Base-by-base conservation (phyloP, 345 rosid genomes). In the Syzygium aromaticum region DNA sequence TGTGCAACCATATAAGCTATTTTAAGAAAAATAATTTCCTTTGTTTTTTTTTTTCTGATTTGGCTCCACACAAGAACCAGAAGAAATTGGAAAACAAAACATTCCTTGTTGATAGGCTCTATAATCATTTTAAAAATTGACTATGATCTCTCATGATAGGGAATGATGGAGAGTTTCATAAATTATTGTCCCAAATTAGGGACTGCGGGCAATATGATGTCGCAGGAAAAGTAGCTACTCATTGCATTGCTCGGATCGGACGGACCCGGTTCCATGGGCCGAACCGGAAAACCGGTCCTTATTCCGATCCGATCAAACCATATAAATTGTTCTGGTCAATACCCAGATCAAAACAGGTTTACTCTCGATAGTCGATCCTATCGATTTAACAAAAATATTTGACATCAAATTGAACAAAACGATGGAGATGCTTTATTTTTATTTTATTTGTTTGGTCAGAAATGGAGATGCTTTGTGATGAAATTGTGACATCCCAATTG, bases 151-250 rank as follows among this genome's bases (percentile, higher is more conserved):
- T 23, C 57, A 19, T 54, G 57, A 56, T 56, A 23, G n/a, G 1
- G n/a, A 56, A 56, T 25, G n/a, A 56, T 56, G 61, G 13, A 56
- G 13, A 56, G 46, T 43, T 12, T 56, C 0, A 56, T 56, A 23
- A 56, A 56, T 56, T 23, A 56, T 56, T 23, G 13, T 56, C 61
- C 23, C 13, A 56, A 3, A 56, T 22, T 56, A 23, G 61, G n/a
- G 61, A 56, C 0, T 0, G 6, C 13, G 13, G 3, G n/a, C 61
- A 23, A 56, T 56, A 23, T 2, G 10, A 0, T 43, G 46, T 43
- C 46, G 46, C 7, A 43, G 46, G 46, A 43, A 43, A 43, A 43
- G 46, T 43, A 43, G 46, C 46, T 43, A 43, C 46, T 43, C 13
- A 56, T 56, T 56, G 61, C 61, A 22, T 56, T 1, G 13, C 1